Base-by-base conservation (phyloP, 176 grass and related monocot genomes). In the Eremochloa ophiuroides region DNA sequence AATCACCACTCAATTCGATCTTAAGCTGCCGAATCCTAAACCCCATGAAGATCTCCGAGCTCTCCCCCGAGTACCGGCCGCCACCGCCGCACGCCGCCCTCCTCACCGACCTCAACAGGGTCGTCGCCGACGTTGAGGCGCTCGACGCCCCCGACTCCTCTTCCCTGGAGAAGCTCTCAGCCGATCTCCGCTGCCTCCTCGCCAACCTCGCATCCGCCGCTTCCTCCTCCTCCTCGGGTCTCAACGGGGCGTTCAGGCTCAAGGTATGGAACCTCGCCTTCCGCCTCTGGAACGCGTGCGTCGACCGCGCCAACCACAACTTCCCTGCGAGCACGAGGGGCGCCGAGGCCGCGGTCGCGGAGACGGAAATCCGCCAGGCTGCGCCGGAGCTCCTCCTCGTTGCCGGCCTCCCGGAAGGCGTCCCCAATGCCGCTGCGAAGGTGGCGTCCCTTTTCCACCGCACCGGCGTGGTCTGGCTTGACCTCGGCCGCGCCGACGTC, bases 1-100 rank as follows among this genome's bases (percentile, higher is more conserved):
- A 76, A 29, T 41, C 47, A 4, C 51, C 83, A 30, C 60, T 30
- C 64, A 69, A 80, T 69, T 80, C 47, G 23, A 50, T 67, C 79
- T 31, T 53, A 60, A 71, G 44, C 31, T 43, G 13, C 67, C 16
- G 23, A 74, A 94, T 42, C 81, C 71, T 71, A 35, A 48, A 38
- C 46, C 59, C 73, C 41, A 98, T 99, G 96, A 99, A 91, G 89
- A 99, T 99, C 64, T 99, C 96, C 38, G 96, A 99, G 88, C 91
- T 99, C 75, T 99, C 91, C 56, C 92, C 96, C 22, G 96, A 99
- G 47, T 88, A 80, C 91, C 85, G 81, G 61, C 75, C 78, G 71
- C 62, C 84, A 66, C 66, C 73, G 58, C 38, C 63, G 65, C 76
- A 89, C 62, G 62, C 68, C 25, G 81, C 44, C 31, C 68, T 91